Base-by-base conservation (phyloP, 2,329 filamentous ascomycete genomes). In the Sclerotinia trifoliorum region DNA sequence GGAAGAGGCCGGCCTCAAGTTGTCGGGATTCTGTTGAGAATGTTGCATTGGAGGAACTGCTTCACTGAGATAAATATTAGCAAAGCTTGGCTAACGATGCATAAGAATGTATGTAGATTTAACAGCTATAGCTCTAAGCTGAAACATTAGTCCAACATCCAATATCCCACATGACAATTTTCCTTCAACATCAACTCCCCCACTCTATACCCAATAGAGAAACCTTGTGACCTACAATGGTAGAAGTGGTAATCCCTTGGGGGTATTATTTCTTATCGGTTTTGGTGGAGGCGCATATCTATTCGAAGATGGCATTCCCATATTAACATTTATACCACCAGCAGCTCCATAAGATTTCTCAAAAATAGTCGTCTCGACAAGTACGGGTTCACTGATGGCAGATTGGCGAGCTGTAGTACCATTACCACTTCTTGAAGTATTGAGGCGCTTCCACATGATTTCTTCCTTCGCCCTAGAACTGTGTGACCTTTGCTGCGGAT, bases 401-500 rank as follows among this genome's bases (percentile, higher is more conserved):
- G 79, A 80, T 68, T 81, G 73, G 15, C 72, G 74, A 19, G 71
- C 52, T 49, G 71, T 72, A 66, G 80, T 75, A 77, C 81, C 71
- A 75, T 80, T 79, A 44, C 35, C 42, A 64, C 35, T 62, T 42
- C 44, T 67, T 11, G 65, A 35, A 32, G 46, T 26, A 76, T 82
- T 78, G 74, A 84, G 76, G 74, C 83, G 83, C 76, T 84, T 84
- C 84, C 84, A 86, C 85, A 87, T 85, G n/a, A 70, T 79, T 74
- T 44, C 54, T 61, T 51, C 17, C 66, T 51, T 57, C 67, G 66
- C 64, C 26, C 56, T 60, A 66, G 51, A 61, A 55, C 35, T 65
- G 73, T 73, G 26, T 74, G 73, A 74, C 72, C 64, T 51, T 69
- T 71, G 68, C 71, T 54, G 60, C 70, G 69, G 29, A 70, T 42